Base-by-base conservation (phyloP, 768 basidiomycete genomes). In the Amanita molliuscula region DNA sequence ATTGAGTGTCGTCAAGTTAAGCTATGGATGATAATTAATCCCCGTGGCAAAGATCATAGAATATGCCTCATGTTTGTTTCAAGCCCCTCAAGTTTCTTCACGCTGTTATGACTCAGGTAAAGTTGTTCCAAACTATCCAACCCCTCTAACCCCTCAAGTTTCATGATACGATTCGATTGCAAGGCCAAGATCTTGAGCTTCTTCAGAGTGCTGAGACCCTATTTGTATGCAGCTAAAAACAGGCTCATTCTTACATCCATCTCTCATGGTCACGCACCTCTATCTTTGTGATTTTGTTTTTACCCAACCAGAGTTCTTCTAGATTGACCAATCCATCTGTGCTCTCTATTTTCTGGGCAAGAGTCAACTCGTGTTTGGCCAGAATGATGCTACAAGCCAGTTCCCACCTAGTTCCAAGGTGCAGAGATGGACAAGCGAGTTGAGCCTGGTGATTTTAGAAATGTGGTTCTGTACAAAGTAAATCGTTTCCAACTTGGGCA, bases 401-500 rank as follows among this genome's bases (percentile, higher is more conserved):
- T 99, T 99, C 1, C 94, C 94, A 0, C 95, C 96, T 6, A 97
- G 73, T 63, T 99, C 96, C 16, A 99, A 71, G 58, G 88, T 94
- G 48, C 78, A 75, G 53, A 97, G 65, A 0, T 77, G 79, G 13
- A 54, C 57, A 16, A 70, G 72, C 33, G 73, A 67, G 21, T 77
- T 72, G 1, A 97, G 71, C 8, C 81, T 77, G 5, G 74, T 73
- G 50, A 99, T 91, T 54, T 76, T 78, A 13, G 79, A 78, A 59
- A 98, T 95, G 65, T 85, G 87, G 68, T 99, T 97, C 67, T 99
- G 96, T 4, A 99, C 90, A 58, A 99, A 90, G 67, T 94, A 99
- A 23, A 94, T 72, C 0, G 86, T 89, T 33, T 75, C 68, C 28
- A 99, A 72, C 3, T 78, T 74, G 3, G 66, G 68, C 2, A 95